Base-by-base conservation (phyloP, 345 rosid species). In the Salix purpurea region DNA sequence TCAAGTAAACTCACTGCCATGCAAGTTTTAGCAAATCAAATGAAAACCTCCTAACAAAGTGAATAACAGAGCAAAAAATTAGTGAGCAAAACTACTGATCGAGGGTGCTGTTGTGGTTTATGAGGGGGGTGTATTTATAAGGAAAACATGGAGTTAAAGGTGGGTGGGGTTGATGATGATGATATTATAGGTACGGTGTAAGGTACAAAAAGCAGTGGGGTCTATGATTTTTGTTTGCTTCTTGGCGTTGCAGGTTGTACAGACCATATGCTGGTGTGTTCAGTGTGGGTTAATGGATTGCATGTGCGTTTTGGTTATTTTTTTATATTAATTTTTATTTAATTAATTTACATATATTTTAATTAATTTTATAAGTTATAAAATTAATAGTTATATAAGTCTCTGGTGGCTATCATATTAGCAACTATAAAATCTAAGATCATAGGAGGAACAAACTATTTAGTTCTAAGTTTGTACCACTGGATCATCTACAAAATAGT, bases 1-100 rank as follows among this genome's bases (percentile, higher is more conserved):
- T 88, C 81, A 74, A 88, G 85, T 54, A 92, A 83, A 65, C 90
- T 87, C 83, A 83, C 83, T 90, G 97, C 95, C 98, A 91, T 94
- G 71, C 87, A 90, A 89, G 67, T 72, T 73, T 37, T 23, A 23
- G 66, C 1, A 14, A 26, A 40, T 21, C 36, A 15, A 4, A 48
- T 24, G 36, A 56, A 34, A 62, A 9, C 1, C 16, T 14, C 36
- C 18, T n/a, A 60, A 67, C 52, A 36, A 4, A 23, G 58, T 2
- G 21, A 62, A 50, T 39, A 8, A 46, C 26, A 70, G 36, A 30
- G 64, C 37, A 42, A 0, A 42, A 0, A 66, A 19, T 61, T 26
- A 18, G 12, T 4, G 15, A 39, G 24, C 30, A 70, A 19, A 1
- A 4, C 50, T 6, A n/a, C 62, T 14, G 34, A 15, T 37, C 40